phyloP scores from a whole-genome alignment of 805 yeast species.

The Priceomyces castillae region DNA sequence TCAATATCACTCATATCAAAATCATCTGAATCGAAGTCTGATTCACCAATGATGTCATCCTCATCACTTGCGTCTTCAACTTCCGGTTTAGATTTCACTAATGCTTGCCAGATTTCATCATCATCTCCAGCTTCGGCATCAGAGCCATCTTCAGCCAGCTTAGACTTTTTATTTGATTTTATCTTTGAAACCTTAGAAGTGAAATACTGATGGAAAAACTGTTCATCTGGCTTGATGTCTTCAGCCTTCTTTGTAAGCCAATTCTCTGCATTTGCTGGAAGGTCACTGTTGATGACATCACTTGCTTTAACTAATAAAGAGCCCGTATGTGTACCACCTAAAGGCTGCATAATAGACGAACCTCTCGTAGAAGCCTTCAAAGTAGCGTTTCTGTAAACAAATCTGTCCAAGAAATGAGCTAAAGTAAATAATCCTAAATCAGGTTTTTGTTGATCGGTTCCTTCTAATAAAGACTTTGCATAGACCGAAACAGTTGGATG shows the following conservation, averaged over 20 bases:
- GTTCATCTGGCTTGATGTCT: slow-evolving; percentile 81
- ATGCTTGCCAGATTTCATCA: slow-evolving; percentile 77
- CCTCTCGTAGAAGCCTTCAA: slow-evolving; percentile 75
- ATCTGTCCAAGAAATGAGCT: slow-evolving; percentile 89
- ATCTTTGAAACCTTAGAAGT: slow-evolving; percentile 50
- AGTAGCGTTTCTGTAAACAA: slow-evolving; percentile 91
- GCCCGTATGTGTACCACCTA: slow-evolving; percentile 80
- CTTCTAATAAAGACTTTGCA: slow-evolving; percentile 61
- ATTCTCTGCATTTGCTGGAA: slow-evolving; percentile 80
- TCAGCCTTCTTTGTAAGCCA: slow-evolving; percentile 68
- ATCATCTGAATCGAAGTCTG: slow-evolving; percentile 47
- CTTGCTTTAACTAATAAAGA: slow-evolving; percentile 67
- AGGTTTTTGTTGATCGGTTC: slow-evolving; percentile 63
- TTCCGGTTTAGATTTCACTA: slow-evolving; percentile 72
- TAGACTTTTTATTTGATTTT: slow-evolving; percentile 19
- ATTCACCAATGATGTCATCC: slow-evolving; percentile 27
- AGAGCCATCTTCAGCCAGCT: slow-evolving; percentile 21
- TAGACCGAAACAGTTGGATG: slow-evolving; percentile 90
- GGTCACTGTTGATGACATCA: slow-evolving; percentile 32
- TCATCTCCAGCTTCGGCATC: slow-evolving; percentile 49
- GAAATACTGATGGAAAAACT: slow-evolving; percentile 85
- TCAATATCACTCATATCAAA: slow-evolving; percentile 33
- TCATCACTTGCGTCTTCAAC: slow-evolving; percentile 48
- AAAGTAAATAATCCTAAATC: slow-evolving; percentile 87
- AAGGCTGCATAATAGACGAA: slow-evolving; percentile 94